These are phyloP conservation scores for Ogataea zsoltii DNA, from an alignment of 805 yeast genomes.

Conservation along the genomic window DNA sequence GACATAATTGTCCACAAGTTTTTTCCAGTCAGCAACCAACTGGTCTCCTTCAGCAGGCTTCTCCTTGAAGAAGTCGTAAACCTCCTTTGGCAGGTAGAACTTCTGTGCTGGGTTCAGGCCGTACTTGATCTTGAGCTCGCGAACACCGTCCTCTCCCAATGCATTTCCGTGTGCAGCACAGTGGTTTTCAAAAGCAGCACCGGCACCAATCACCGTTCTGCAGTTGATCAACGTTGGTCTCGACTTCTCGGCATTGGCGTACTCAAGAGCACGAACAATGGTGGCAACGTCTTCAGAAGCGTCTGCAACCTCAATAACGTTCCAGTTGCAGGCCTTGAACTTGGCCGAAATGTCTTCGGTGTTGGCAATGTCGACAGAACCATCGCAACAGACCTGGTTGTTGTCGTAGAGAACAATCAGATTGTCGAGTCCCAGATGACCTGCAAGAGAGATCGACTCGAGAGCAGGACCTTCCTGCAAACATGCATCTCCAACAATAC, in stretches of 20 bases:
- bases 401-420: constrained; percentile 95
- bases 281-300: constrained; percentile 84
- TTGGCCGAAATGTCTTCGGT: constrained; percentile 89
- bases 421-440: constrained; percentile 90
- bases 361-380: constrained; percentile 85
- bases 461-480: constrained; percentile 96
- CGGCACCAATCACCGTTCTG: constrained; percentile 90
- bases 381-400: constrained; percentile 96
- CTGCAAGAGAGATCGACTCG: constrained; percentile 93
- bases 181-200: constrained; percentile 82
- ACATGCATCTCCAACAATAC: constrained; percentile 95
- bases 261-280: constrained; percentile 58
- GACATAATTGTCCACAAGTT: constrained; percentile 58
- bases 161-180: constrained; percentile 96
- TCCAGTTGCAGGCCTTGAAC: constrained; percentile 94
- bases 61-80: constrained; percentile 65
- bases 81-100: constrained; percentile 82
- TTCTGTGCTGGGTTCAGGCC: constrained; percentile 87
- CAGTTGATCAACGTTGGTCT: constrained; percentile 84
- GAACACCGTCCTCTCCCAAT: constrained; percentile 87
- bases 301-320: constrained; percentile 63
- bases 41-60: constrained; percentile 62
- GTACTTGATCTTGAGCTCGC: constrained; percentile 75
- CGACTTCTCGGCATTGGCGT: constrained; percentile 31
- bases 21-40: constrained; percentile 75